Evolutionary conservation across 2,329 filamentous ascomycete species (phyloP).

Genomic region (Bipolaris zeicola): DNA sequence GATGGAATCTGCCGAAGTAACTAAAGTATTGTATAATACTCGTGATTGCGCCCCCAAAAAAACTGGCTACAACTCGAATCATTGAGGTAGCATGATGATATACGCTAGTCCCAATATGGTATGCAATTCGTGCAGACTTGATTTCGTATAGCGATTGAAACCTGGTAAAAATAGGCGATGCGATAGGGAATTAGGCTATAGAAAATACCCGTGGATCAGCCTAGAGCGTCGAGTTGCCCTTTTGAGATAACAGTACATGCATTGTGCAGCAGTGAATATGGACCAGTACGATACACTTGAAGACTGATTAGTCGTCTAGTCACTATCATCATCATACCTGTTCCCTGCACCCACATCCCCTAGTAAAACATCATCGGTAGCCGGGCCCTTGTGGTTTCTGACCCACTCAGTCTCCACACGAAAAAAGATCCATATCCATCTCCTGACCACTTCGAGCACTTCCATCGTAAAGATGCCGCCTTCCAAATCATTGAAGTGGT

Average conservation of each 20-base stretch:
- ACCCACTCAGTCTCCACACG: constrained; percentile 92
- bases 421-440: constrained; percentile 98
- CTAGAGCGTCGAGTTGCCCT: too few species aligned
- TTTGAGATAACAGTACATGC: too few species aligned
- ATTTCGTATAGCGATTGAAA: too few species aligned
- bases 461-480: constrained; percentile 87
- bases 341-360: constrained; percentile 65
- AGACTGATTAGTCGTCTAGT: constrained; percentile 20
- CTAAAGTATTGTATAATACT: not conserved
- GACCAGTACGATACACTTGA: not conserved
- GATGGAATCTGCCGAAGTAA: not conserved
- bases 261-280: too few species aligned
- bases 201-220: too few species aligned
- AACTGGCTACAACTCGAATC: not conserved
- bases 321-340: constrained; percentile 68
- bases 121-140: constrained; percentile 7
- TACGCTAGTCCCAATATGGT: constrained; percentile 2
- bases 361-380: constrained; percentile 73
- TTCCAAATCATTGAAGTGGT: constrained; percentile 85
- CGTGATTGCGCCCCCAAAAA: not conserved
- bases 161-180: too few species aligned
- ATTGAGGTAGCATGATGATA: not conserved
- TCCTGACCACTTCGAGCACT: constrained; percentile 80
- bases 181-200: too few species aligned
- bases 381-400: constrained; percentile 61